Percentiles rank a stretch among this genome's conserved stretches.
These are phyloP conservation scores for Astraeus odoratus DNA, from an alignment of 768 basidiomycete species.

Conservation along the genomic window DNA sequence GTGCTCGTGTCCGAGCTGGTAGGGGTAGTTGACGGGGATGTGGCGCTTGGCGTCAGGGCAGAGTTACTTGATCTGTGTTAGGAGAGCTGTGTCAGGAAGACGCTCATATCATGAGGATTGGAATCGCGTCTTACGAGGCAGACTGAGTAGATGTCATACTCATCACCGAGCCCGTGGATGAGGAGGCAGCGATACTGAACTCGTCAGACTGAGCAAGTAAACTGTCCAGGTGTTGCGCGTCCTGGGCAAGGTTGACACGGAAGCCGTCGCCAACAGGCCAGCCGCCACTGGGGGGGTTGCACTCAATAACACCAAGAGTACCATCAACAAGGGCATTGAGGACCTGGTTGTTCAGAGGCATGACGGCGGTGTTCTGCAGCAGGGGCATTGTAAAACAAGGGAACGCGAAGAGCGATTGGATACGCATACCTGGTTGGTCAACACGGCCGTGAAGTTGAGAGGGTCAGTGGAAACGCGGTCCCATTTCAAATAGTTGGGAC, in stretches of 20 bases:
- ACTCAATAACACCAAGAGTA: conserved; percentile 27
- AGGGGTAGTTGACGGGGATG: conserved; percentile 18
- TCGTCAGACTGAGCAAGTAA: conserved; percentile 67
- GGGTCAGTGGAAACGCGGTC: conserved; percentile 58
- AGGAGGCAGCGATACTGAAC: conserved; percentile 42
- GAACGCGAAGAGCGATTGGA: not conserved
- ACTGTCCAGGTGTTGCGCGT: conserved; percentile 35
- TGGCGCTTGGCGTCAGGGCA: conserved; percentile 20
- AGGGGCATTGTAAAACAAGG: not conserved
- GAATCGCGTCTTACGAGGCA: conserved; percentile 10
- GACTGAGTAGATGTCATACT: conserved; percentile 11
- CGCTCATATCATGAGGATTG: not conserved
- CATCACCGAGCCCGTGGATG: conserved; percentile 12
- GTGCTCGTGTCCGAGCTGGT: conserved; percentile 21
- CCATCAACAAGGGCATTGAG: conserved; percentile 53
- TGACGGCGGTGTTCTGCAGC: conserved; percentile 28
- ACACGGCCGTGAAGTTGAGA: conserved; percentile 58
- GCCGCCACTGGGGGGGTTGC: conserved; percentile 53
- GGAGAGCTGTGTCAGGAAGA: not conserved
- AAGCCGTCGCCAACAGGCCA: conserved; percentile 59
- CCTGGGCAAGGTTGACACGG: conserved; percentile 66
- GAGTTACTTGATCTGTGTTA: conserved; percentile 7
- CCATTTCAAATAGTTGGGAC: conserved; percentile 55
- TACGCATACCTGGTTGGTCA: conserved; percentile 52
- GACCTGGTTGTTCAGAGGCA: conserved; percentile 35